Base-by-base conservation (phyloP, 169 alveolate species). In the Eimeria acervulina region DNA sequence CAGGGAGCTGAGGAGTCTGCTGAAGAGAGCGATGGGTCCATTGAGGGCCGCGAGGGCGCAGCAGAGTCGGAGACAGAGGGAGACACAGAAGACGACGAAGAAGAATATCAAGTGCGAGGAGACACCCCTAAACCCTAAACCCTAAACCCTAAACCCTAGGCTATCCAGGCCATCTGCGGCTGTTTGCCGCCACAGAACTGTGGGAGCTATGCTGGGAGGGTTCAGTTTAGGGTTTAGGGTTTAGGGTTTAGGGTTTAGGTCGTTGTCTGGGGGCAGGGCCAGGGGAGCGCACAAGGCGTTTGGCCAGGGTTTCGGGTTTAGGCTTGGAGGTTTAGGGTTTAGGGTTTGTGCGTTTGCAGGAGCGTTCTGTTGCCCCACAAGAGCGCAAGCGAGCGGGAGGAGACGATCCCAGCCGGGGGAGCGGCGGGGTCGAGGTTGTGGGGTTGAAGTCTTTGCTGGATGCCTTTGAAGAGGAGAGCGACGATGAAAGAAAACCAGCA, bases 201-300 rank as follows among this genome's bases (percentile, higher is more conserved):
- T 12, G 0, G 0, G 6, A 1, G 59, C 7, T 1, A 1, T 51
- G 59, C 59, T 4, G 40, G 36, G 31, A 26, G 2, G 63, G 63
- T 74, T 21, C 15, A 33, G 63, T 40, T 44, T 12, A 78, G 89
- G 63, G 66, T 17, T 44, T 72, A 72, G 83, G 51, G 52, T 72
- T 72, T 33, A 72, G 83, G 83, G 83, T 72, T 72, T 33, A 72
- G 83, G 83, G 63, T 78, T 78, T 44, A 44, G 66, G 63, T 8
- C 44, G 8, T n/a, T 12, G 59, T 51, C 15, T 51, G 59, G 59
- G 7, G 15, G 59, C 59, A 51, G 59, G 7, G 7, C 59, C 59
- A 12, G 21, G 7, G 0, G 59, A 12, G 59, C 15, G 7, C 2
- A 51, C 21, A 51, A 51, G 59, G 59, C 21, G 59, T 51, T 51